Evolutionary conservation across 768 basidiomycete species (phyloP), one percentile per base, ranked within the genome.

Genomic region (Pisolithus sp.): DNA sequence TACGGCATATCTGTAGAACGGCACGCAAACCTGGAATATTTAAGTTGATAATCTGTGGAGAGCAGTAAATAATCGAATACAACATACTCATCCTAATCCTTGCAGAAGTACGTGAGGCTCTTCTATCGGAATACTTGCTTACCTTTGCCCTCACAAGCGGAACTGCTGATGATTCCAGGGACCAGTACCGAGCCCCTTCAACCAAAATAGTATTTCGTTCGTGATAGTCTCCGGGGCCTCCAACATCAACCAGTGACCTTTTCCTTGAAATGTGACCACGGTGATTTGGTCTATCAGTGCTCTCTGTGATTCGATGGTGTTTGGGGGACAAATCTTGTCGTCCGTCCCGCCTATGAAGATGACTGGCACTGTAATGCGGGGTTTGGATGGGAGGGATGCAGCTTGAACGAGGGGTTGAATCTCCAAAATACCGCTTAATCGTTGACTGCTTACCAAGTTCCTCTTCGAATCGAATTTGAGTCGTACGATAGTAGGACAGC

Each of bases 401-500:
- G 69, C 80, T 81, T 51, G 26, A 34, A 8, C n/a, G 1, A 31
- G 28, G 6, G 2, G 15, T 15, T 28, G 18, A 7, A 13, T 28
- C 55, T 39, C 48, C 28, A 44, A 28, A 43, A 12, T 37, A 42
- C 20, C 13, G 10, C 17, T 7, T 40, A n/a, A 5, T 21, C 21
- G 2, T 37, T 46, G 28, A 20, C 4, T 17, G 44, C 51, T n/a
- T 18, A 69, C 75, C 69, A 59, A 57, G 58, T 59, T 89, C 85
- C 65, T 91, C 89, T 17, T 87, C 79, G 61, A 77, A 78, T n/a
- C 85, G 77, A 53, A 72, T 53, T 53, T 74, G 73, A 12, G 71
- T 64, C 2, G 85, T 88, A 30, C 86, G 78, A 56, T 89, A 90
- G 62, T 87, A 91, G 52, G 85, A 86, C n/a, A 89, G 65, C 3